These are phyloP conservation scores for Lactifluus subvellereus DNA, from an alignment of 768 basidiomycete species.

Conservation along the genomic window DNA sequence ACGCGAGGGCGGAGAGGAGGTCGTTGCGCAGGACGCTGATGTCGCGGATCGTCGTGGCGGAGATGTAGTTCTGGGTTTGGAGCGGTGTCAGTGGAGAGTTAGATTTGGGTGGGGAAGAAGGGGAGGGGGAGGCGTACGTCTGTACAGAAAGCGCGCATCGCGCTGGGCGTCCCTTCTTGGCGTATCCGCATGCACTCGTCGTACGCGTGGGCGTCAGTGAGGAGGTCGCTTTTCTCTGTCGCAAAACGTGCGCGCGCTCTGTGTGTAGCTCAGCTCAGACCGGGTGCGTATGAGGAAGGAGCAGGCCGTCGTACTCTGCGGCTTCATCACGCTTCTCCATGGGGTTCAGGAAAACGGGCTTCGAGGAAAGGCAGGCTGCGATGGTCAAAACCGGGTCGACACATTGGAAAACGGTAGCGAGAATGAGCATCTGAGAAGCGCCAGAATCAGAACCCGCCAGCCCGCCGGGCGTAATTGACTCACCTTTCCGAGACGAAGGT, in stretches of 20 bases:
- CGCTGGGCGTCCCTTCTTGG: conserved; percentile 40
- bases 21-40: conserved; percentile 73
- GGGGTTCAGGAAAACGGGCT: conserved; percentile 78
- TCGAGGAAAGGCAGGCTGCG: conserved; percentile 78
- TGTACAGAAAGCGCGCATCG: conserved; percentile 61
- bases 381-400: conserved; percentile 77
- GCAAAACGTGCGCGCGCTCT: conserved; percentile 72
- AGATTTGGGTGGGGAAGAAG: background rate
- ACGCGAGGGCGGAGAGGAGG: conserved; percentile 61
- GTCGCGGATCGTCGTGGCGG: conserved; percentile 63
- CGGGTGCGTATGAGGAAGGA: background rate
- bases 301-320: conserved; percentile 40
- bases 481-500: conserved; percentile 83
- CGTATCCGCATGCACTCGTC: conserved; percentile 52
- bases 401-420: conserved; percentile 79
- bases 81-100: too few species aligned
- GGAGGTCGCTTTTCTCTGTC: conserved; percentile 70
- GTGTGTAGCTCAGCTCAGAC: background rate
- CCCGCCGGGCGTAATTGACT: background rate
- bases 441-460: background rate
- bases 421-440: conserved; percentile 69
- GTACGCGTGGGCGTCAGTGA: conserved; percentile 78
- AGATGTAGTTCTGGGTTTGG: conserved; percentile 71
- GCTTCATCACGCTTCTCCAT: conserved; percentile 82
- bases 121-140: conserved; percentile 39